Percentiles rank a stretch among this genome's conserved stretches.
Conservation (phyloP, 768 basidiomycete genomes). For the Lentinula lateritia region DNA sequence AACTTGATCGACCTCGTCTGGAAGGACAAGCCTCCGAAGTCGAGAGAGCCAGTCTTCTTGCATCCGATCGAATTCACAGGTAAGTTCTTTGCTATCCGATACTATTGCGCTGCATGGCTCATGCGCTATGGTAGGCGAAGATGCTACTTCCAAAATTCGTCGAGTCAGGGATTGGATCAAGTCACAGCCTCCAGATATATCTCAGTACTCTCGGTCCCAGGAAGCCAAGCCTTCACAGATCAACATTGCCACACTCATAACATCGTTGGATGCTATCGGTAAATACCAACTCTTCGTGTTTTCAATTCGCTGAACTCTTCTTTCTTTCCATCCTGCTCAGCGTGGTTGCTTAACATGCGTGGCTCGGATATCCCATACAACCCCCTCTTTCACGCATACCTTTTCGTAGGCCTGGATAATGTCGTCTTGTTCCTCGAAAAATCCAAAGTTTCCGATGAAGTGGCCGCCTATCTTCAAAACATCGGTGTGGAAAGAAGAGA, state of each 20-base stretch:
- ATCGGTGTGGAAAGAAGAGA: slow-evolving; percentile 54
- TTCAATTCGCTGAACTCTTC: not conserved
- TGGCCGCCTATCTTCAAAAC: slow-evolving; percentile 49
- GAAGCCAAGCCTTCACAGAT: slow-evolving; percentile 52
- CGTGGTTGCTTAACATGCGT: slow-evolving; percentile 85
- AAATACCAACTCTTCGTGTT: slow-evolving; percentile 13
- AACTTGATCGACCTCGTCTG: slow-evolving; percentile 83
- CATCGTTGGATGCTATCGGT: slow-evolving; percentile 70
- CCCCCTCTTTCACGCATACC: slow-evolving; percentile 86
- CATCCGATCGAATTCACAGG: slow-evolving; percentile 73
- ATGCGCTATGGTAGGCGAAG: slow-evolving; percentile 35
- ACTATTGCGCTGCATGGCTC: not conserved
- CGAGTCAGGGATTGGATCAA: slow-evolving; percentile 68
- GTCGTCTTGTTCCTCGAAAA: slow-evolving; percentile 74
- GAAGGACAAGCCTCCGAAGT: slow-evolving; percentile 70
- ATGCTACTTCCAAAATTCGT: slow-evolving; percentile 65
- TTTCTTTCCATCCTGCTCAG: slow-evolving; percentile 27
- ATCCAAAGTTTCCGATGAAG: slow-evolving; percentile 55
- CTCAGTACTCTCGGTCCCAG: slow-evolving; percentile 58
- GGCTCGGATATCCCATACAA: slow-evolving; percentile 89
- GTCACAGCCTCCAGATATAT: slow-evolving; percentile 49
- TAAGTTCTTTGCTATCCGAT: slow-evolving; percentile 14
- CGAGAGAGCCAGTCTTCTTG: slow-evolving; percentile 56
- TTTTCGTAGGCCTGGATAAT: slow-evolving; percentile 62
- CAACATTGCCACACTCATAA: slow-evolving; percentile 63